Conservation (phyloP, 495 filamentous ascomycete species). For the Tuber calosporum region DNA sequence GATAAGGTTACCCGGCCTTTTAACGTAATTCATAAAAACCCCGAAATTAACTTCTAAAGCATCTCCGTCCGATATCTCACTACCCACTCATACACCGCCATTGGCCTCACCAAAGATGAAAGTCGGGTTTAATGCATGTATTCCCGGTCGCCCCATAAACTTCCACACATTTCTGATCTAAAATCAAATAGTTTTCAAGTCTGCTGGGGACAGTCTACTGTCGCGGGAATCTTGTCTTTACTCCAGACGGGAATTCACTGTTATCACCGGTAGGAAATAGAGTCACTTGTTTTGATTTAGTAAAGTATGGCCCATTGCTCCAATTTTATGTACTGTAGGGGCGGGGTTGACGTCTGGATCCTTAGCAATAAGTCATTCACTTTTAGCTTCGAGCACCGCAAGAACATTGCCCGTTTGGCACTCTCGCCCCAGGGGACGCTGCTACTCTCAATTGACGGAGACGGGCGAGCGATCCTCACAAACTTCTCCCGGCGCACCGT, state of each 20-base stretch:
- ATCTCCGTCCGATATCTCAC: constrained; percentile 3
- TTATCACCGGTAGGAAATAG: constrained; percentile 96
- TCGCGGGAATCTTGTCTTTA: constrained; percentile 93
- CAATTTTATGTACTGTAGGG: neutral
- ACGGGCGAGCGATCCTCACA: constrained; percentile 85
- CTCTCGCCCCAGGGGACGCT: constrained; percentile 84
- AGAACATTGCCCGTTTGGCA: constrained; percentile 80
- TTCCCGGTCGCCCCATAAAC: neutral
- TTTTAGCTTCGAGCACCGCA: constrained; percentile 86
- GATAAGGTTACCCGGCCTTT: constrained; percentile 20
- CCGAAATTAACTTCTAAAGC: constrained; percentile 6
- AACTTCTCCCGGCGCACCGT: constrained; percentile 76
- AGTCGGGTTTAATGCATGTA: constrained; percentile 40
- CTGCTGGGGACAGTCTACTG: constrained; percentile 86
- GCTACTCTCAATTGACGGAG: constrained; percentile 84
- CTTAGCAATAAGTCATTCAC: constrained; percentile 90
- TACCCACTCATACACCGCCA: constrained; percentile 2
- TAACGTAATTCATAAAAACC: constrained; percentile 5
- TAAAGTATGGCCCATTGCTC: constrained; percentile 61
- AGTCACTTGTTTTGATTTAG: constrained; percentile 89
- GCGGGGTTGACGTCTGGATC: constrained; percentile 25
- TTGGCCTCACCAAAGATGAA: constrained; percentile 32
- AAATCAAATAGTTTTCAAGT: constrained; percentile 35
- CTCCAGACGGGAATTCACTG: constrained; percentile 88
- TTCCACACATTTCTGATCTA: constrained; percentile 2